A percentile compares a stretch with the other conserved stretches of the same genome.
phyloP scores from a whole-genome alignment of 192 early-diverging fungal genomes.

The Backusella psychrophila region DNA sequence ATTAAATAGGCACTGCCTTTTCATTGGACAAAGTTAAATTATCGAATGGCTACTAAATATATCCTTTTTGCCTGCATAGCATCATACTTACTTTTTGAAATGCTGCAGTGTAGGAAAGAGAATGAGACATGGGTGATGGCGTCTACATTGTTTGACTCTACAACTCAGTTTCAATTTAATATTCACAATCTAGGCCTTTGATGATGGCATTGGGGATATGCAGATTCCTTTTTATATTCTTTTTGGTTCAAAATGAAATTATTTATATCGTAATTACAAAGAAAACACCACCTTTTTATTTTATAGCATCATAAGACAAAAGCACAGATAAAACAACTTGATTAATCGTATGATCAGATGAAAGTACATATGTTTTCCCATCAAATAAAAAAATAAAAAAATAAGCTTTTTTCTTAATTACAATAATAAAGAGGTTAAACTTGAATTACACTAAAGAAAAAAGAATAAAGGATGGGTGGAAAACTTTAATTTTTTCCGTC shows the following conservation, averaged over 20 bases:
- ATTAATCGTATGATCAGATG: too few relatives aligned
- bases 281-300: neutral
- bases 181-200: neutral
- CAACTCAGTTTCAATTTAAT: neutral
- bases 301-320: too few relatives aligned
- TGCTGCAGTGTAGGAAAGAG: neutral
- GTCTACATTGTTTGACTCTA: neutral
- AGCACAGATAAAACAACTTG: too few relatives aligned
- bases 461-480: neutral
- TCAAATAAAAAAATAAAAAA: neutral
- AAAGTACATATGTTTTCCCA: neutral
- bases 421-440: neutral
- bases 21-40: neutral
- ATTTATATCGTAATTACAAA: neutral
- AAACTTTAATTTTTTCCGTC: neutral
- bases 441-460: neutral
- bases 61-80: neutral
- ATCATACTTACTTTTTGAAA: neutral
- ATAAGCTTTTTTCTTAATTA: neutral
- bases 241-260: neutral
- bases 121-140: neutral
- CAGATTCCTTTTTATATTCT: neutral
- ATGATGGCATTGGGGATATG: neutral
- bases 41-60: neutral
- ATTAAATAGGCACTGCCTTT: neutral